These are phyloP conservation scores for Saturnispora ahearnii DNA, from an alignment of 805 yeast genomes.

Conservation along the genomic window DNA sequence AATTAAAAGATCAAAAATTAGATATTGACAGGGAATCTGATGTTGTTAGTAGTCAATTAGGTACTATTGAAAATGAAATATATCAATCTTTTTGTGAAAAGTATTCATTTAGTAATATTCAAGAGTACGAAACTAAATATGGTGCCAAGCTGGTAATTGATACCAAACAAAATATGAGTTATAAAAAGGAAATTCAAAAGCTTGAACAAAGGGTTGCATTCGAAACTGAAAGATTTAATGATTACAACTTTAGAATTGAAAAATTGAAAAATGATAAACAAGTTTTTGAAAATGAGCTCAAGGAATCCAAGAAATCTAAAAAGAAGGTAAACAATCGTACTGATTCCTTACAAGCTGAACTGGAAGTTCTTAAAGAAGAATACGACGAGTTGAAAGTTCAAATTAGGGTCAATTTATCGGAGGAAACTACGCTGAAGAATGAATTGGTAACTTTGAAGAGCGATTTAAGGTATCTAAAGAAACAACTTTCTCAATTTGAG, in stretches of 20 bases:
- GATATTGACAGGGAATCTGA: constrained; percentile 25
- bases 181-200: constrained; percentile 50
- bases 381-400: constrained; percentile 16
- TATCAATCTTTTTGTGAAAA: constrained; percentile 47
- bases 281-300: constrained; percentile 29
- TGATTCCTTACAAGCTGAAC: constrained; percentile 33
- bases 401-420: constrained; percentile 13
- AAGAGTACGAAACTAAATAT: constrained; percentile 62
- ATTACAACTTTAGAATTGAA: constrained; percentile 39
- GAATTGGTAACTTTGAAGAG: constrained; percentile 22
- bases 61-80: constrained; percentile 33
- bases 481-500: constrained; percentile 34
- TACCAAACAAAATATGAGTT: constrained; percentile 52
- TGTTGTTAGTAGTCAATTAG: constrained; percentile 12
- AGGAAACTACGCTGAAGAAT: constrained; percentile 24
- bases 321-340: constrained; percentile 26
- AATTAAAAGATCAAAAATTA: not conserved
- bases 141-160: constrained; percentile 49
- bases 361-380: constrained; percentile 31
- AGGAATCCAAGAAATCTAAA: constrained; percentile 28
- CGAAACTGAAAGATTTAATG: constrained; percentile 51
- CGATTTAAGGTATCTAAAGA: constrained; percentile 25
- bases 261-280: constrained; percentile 34
- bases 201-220: constrained; percentile 54
- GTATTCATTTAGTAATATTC: constrained; percentile 45